phyloP scores from a whole-genome alignment of 768 basidiomycete species.

The Cystofilobasidium bisporidii region DNA sequence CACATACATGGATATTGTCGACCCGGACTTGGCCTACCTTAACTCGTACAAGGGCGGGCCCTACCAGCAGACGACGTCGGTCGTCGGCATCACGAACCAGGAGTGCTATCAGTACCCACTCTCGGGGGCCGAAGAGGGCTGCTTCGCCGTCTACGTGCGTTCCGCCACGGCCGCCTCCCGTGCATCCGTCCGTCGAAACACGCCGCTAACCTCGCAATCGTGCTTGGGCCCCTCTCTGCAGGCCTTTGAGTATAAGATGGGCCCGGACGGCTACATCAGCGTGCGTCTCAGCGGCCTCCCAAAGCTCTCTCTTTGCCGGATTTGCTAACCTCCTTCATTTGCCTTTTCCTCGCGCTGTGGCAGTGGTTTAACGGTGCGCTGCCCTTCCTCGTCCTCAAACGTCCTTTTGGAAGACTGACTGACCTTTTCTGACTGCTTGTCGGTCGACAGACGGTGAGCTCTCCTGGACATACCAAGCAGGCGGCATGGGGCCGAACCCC shows the following conservation, averaged over 20 bases:
- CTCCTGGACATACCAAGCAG: conserved; percentile 13
- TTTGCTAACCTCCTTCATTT: too few species aligned
- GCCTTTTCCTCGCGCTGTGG: too few species aligned
- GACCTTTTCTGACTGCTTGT: too few species aligned
- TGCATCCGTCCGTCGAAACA: too few species aligned
- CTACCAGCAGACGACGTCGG: conserved; percentile 18
- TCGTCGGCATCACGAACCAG: conserved; percentile 20
- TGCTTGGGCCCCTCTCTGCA: too few species aligned
- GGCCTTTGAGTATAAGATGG: conserved; percentile 23
- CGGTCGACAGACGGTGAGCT: conserved; percentile 2
- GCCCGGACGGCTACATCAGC: conserved; percentile 21
- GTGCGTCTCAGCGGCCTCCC: too few species aligned
- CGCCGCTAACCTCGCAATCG: too few species aligned
- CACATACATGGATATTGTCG: conserved; percentile 11
- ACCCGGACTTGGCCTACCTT: neutral
- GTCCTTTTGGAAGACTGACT: too few species aligned
- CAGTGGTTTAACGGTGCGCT: too few species aligned
- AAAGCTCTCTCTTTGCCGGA: too few species aligned
- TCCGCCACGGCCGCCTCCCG: too few species aligned
- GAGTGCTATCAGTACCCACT: conserved; percentile 21
- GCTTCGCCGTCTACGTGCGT: conserved; percentile 18
- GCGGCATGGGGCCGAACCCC: conserved; percentile 17
- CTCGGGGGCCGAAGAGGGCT: conserved; percentile 1
- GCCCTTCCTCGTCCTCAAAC: too few species aligned
- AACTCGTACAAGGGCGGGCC: conserved; percentile 27